A percentile compares a stretch with the other conserved stretches of the same genome.
Conservation (phyloP, 1,284 basidiomycete species). For the Vanrija humicola region DNA sequence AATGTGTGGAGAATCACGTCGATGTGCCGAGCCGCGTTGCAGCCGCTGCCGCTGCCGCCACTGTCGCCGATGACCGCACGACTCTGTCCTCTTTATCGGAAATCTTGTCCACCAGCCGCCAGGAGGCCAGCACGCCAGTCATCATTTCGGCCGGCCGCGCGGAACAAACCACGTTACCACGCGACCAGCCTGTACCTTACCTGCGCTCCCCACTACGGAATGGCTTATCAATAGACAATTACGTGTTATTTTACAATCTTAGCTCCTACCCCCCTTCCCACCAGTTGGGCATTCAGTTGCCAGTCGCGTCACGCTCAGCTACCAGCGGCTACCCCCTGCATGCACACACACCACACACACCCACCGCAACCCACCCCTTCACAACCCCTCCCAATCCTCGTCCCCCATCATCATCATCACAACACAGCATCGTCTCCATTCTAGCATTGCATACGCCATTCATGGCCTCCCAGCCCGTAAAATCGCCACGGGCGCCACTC, state of each 20-base stretch:
- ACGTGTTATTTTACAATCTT: no score
- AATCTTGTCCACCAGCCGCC: no score
- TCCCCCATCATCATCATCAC: neutral
- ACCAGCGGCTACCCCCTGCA: no score
- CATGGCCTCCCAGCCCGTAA: neutral
- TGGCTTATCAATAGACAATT: no score
- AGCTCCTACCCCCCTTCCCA: no score
- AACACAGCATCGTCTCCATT: neutral
- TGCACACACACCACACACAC: no score
- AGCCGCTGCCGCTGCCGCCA: neutral
- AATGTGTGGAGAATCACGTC: neutral
- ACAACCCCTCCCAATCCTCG: neutral
- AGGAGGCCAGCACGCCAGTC: neutral
- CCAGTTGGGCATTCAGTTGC: no score
- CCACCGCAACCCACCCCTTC: no score
- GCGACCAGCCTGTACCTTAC: neutral
- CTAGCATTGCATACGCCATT: neutral
- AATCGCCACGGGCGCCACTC: conserved; percentile 6
- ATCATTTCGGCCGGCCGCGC: neutral
- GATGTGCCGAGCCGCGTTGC: neutral
- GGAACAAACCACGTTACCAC: neutral
- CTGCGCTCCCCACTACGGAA: neutral
- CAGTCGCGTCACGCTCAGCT: no score
- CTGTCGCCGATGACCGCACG: neutral
- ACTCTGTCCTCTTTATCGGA: no score